Base-by-base conservation (phyloP, 140 eudicot genomes). In the Flaveria floridana region DNA sequence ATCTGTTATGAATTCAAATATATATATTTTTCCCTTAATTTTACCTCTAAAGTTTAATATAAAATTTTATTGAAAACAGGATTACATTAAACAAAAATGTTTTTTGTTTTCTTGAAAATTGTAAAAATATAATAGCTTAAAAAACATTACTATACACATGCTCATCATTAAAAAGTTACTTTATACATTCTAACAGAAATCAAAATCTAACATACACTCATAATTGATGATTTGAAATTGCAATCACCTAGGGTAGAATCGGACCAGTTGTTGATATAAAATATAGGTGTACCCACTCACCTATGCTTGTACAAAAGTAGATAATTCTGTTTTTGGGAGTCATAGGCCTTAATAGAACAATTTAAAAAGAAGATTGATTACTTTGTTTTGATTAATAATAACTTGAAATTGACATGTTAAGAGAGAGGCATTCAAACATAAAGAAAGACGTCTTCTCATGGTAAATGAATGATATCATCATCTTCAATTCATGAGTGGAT, bases 391-490 rank as follows among this genome's bases (percentile, higher is more conserved):
- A 19, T 58, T 48, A 13, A 8, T 58, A 0, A 28, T 15, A 34
- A 14, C n/a, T 7, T 65, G 70, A 65, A 30, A 30, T 7, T 15
- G 70, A 65, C 70, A 65, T 65, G 70, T 30, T 65, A 65, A 48
- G 13, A 1, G 8, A 34, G 41, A 6, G 41, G 41, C 41, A 6
- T 34, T 34, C 41, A 34, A 34, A 34, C 5, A 6, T 7, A 65
- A n/a, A 14, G 20, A 65, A 30, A 65, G 52, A 18, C 26, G 52
- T 37, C 34, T 39, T 66, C 16, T 66, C 72, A 66, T 39, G 34
- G 1, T 41, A 66, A 10, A 66, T 8, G 30, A 66, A 39, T 66
- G 72, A 65, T 18, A n/a, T 44, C 12, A 44, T 44, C 50, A 10
- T 44, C 41, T 34, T 48, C 42, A 47, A 23, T 46, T 69, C 74